Evolutionary conservation across 2,329 filamentous ascomycete genomes (phyloP), one percentile per base, ranked within the genome.

Genomic region (Alternaria solani): DNA sequence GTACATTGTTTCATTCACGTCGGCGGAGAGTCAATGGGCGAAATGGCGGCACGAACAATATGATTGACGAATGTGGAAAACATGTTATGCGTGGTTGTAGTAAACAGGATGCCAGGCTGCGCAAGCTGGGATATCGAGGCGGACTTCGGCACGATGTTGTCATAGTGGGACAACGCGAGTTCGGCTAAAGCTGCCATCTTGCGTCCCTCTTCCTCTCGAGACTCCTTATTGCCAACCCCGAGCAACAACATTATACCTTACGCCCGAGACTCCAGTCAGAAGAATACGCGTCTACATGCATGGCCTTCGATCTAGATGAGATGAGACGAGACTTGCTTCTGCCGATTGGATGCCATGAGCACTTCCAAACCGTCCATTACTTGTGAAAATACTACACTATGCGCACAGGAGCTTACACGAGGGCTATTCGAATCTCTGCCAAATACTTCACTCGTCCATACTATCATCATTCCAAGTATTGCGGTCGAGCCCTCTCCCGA

Each of bases 141-240:
- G 42, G 63, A 55, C 61, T 60, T 51, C 61, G 55, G 67, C 55
- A 60, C 63, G 64, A 71, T 71, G 69, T 52, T 69, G 69, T 72
- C 69, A 72, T 70, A 63, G 66, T 49, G 60, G 58, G 54, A 55
- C 61, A 63, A 55, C 51, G 36, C 20, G 28, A 38, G 28, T 42
- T 63, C 60, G 62, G 56, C 54, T 65, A 55, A 51, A 47, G 14
- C 34, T 57, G 6, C 18, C 26, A 41, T 47, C 23, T n/a, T 26
- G 12, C 6, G 14, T 23, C 11, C 20, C 20, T 5, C 32, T 7
- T 14, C 8, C 20, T 25, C 12, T 42, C 39, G 36, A 30, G 18
- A 43, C 44, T 56, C 44, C 12, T 49, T 23, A 23, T 44, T 11
- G 36, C 34, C 7, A 48, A 6, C 8, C 5, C 25, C 14, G 25